Evolutionary conservation across 208 protist genomes (phyloP).

Genomic region (Leishmania gerbilli): DNA sequence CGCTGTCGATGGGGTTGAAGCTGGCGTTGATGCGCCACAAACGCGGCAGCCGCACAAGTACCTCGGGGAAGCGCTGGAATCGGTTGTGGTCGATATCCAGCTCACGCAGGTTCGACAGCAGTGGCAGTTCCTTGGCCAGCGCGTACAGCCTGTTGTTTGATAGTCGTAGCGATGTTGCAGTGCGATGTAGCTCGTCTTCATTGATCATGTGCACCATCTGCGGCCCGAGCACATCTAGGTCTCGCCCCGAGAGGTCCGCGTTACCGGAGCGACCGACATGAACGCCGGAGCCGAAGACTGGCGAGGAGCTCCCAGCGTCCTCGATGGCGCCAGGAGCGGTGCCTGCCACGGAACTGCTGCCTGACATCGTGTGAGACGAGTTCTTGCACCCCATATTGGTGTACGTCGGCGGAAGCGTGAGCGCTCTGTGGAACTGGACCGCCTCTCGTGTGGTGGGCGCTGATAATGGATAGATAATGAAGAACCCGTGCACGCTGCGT

Average conservation of each 20-base stretch:
- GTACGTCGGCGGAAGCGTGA: not conserved
- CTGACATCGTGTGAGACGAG: constrained; percentile 9
- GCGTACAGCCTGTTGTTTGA: constrained; percentile 82
- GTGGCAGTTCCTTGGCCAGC: constrained; percentile 73
- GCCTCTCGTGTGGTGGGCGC: not conserved
- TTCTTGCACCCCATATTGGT: constrained; percentile 35
- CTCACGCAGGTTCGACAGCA: constrained; percentile 71
- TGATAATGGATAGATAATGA: not conserved
- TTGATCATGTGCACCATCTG: constrained; percentile 72
- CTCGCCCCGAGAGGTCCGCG: constrained; percentile 73
- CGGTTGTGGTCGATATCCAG: constrained; percentile 77
- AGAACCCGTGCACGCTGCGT: not conserved
- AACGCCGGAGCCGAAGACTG: constrained; percentile 75
- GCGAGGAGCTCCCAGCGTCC: constrained; percentile 12
- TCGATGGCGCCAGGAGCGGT: constrained; percentile 15
- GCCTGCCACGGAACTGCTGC: not conserved
- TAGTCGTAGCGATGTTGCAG: constrained; percentile 67
- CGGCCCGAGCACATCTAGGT: constrained; percentile 58
- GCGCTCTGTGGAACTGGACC: not conserved
- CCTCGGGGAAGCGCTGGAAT: constrained; percentile 71
- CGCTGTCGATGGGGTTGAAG: constrained; percentile 60
- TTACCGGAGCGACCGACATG: constrained; percentile 85
- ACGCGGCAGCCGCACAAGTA: constrained; percentile 53
- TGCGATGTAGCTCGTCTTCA: constrained; percentile 66
- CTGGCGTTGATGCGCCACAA: constrained; percentile 70